phyloP scores from a whole-genome alignment of 345 rosid genomes.

The Gossypium bickii region DNA sequence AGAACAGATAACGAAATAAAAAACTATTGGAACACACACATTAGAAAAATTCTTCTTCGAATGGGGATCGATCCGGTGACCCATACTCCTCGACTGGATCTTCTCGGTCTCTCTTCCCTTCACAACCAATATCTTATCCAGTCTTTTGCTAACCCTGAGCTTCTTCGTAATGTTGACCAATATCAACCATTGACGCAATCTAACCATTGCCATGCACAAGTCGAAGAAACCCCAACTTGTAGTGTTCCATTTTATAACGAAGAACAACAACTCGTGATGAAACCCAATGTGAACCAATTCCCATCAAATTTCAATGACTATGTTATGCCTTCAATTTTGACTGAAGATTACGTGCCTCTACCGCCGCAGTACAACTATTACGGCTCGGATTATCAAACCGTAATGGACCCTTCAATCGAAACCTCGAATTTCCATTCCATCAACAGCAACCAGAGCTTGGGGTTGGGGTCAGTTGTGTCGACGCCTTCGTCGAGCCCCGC shows the following conservation, averaged over 20 bases:
- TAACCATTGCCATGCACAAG: conserved; percentile 25
- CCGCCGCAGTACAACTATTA: conserved; percentile 13
- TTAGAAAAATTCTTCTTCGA: conserved; percentile 61
- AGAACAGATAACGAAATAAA: conserved; percentile 82
- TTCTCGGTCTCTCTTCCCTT: conserved; percentile 59
- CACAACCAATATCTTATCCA: conserved; percentile 46
- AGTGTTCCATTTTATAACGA: conserved; percentile 29
- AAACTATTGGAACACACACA: conserved; percentile 82
- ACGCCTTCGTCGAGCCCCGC: conserved; percentile 64
- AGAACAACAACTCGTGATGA: conserved; percentile 23
- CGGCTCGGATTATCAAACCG: conserved; percentile 14
- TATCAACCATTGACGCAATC: conserved; percentile 23
- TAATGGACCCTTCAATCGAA: conserved; percentile 37
- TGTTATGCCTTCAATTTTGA: conserved; percentile 28
- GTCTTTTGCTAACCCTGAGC: conserved; percentile 32
- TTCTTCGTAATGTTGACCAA: conserved; percentile 24
- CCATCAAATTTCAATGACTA: conserved; percentile 18
- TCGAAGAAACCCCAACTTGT: conserved; percentile 30
- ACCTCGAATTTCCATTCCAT: conserved; percentile 26
- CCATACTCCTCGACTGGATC: conserved; percentile 65
- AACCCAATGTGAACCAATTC: conserved; percentile 21
- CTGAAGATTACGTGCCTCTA: conserved; percentile 27
- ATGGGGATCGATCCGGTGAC: conserved; percentile 92
- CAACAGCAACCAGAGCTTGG: conserved; percentile 31
- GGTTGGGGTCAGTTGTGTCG: conserved; percentile 47